Evolutionary conservation across 495 filamentous ascomycete genomes (phyloP), one percentile per base, ranked within the genome.

Genomic region (Daldinia decipiens): DNA sequence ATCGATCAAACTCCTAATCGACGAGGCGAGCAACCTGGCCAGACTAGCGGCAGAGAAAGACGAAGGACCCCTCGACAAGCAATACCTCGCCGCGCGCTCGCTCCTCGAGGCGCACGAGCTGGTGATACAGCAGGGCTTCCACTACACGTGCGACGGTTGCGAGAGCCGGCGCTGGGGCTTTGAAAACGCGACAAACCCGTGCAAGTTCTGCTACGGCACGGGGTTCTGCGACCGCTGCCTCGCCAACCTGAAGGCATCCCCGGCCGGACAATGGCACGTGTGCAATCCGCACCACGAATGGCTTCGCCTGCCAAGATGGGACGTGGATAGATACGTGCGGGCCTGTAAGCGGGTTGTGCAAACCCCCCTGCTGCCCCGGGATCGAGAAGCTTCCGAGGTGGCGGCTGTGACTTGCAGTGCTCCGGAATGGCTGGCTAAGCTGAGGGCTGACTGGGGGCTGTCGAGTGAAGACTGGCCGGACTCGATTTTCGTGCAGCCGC

Each of bases 221-320:
- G 74, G 70, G 13, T 69, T 76, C 38, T 76, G 74, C 59, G 63
- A 65, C 19, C 58, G n/a, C 26, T 76, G 74, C 11, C 66, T 61
- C 24, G 29, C 57, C 5, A 39, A 68, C 12, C 26, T 76, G 17
- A 64, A 45, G 34, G 29, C 29, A 0, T 19, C 34, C n/a, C 1
- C 27, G 12, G n/a, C 3, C 5, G n/a, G 19, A n/a, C 32, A 1
- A n/a, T 38, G 17, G n/a, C 17, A 13, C 4, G 3, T 15, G 3
- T 65, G 62, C n/a, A 36, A 34, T 26, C 55, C 55, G 40, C 15
- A 27, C 15, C 62, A 65, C 12, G 53, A 58, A 4, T 65, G 62
- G 62, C n/a, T 65, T 5, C 53, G 13, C 5, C 5, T 65, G 7
- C 53, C 62, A 12, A 47, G n/a, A 13, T 58, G 62, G 62, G 62